These are phyloP conservation scores for Lentinus tigrinus DNA, from an alignment of 768 basidiomycete species.

Conservation along the genomic window DNA sequence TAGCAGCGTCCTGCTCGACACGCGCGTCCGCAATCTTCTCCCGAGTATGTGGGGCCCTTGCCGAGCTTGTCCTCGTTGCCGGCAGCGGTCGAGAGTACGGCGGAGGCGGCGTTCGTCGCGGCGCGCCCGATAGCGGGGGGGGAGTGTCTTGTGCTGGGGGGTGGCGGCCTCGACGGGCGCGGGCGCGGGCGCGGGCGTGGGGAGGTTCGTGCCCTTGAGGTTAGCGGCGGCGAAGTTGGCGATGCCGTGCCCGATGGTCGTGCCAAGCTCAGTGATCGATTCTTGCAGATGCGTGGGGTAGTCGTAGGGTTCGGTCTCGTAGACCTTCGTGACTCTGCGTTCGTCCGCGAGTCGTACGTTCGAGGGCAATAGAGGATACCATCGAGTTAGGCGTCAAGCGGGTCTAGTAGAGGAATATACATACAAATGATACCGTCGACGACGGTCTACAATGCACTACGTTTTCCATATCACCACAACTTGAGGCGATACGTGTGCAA, in stretches of 20 bases:
- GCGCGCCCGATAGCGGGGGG: constrained; percentile 93
- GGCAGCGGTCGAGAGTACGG: constrained; percentile 43
- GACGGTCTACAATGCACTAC: too few species aligned
- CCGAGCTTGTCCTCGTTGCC: constrained; percentile 66
- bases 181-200: constrained; percentile 68
- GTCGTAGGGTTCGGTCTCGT: constrained; percentile 85
- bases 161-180: constrained; percentile 52
- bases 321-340: constrained; percentile 87
- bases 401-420: too few species aligned
- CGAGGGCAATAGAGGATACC: too few species aligned
- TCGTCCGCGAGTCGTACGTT: too few species aligned
- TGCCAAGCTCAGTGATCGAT: constrained; percentile 69
- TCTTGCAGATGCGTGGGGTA: constrained; percentile 90
- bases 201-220: constrained; percentile 85
- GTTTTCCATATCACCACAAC: too few species aligned
- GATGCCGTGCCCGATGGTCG: constrained; percentile 69
- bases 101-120: constrained; percentile 56
- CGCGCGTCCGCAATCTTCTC: constrained; percentile 81
- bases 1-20: constrained; percentile 73
- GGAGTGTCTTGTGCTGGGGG: constrained; percentile 89
- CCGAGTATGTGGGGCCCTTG: constrained; percentile 77
- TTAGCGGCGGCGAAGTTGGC: constrained; percentile 85
- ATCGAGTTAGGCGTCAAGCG: too few species aligned
- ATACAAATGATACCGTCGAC: too few species aligned
- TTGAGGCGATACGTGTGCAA: too few species aligned